phyloP scores from a whole-genome alignment of 345 rosid genomes.

The Draba incana region DNA sequence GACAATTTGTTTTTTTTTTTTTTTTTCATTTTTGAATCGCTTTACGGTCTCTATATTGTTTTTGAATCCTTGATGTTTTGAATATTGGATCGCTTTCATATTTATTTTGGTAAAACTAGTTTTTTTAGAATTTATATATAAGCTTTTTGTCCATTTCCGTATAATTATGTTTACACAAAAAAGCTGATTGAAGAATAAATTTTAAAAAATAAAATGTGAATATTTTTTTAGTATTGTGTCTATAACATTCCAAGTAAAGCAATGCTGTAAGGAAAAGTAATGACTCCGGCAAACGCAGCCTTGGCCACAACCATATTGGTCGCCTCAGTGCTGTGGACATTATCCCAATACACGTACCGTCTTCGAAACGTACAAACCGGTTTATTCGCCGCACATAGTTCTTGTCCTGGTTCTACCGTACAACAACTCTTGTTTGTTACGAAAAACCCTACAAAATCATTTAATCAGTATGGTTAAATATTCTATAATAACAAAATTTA shows the following conservation, averaged over 20 bases:
- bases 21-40: too few relatives aligned
- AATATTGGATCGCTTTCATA: too few relatives aligned
- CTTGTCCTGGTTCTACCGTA: constrained; percentile 30
- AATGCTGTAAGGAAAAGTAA: constrained; percentile 35
- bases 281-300: constrained; percentile 30
- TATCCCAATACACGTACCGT: constrained; percentile 41
- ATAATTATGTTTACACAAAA: too few relatives aligned
- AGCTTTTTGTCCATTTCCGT: too few relatives aligned
- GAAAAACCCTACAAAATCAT: constrained; percentile 27
- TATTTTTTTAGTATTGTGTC: too few relatives aligned
- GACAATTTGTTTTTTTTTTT: too few relatives aligned
- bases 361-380: constrained; percentile 30
- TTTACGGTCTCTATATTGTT: too few relatives aligned
- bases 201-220: too few relatives aligned
- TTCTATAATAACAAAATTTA: not conserved
- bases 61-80: too few relatives aligned
- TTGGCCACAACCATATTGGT: constrained; percentile 11
- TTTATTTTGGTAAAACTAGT: too few relatives aligned
- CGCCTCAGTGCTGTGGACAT: constrained; percentile 43
- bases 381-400: constrained; percentile 32
- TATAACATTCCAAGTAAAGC: not conserved
- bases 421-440: constrained; percentile 34
- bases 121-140: too few relatives aligned
- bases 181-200: too few relatives aligned
- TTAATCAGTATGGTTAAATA: not conserved